A percentile compares a stretch with the other conserved stretches of the same genome.
Evolutionary conservation across 805 yeast species (phyloP).

Genomic region (Komagataella phaffii): DNA sequence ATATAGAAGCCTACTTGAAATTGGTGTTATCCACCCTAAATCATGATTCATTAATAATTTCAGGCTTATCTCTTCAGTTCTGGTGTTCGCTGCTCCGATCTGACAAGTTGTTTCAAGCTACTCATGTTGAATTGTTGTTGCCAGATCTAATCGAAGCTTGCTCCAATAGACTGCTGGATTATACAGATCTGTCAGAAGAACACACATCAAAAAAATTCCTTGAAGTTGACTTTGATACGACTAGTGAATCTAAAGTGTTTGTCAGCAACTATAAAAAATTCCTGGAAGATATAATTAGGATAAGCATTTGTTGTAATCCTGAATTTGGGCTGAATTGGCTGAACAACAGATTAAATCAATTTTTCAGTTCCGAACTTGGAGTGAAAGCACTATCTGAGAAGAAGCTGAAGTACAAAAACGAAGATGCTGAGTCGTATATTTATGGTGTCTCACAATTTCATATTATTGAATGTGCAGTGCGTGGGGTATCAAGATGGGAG

Average conservation of each 20-base stretch:
- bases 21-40: slow-evolving; percentile 70
- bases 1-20: slow-evolving; percentile 52
- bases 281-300: slow-evolving; percentile 82
- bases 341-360: slow-evolving; percentile 54
- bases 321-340: slow-evolving; percentile 75
- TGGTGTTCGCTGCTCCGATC: slow-evolving; percentile 87
- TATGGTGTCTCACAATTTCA: slow-evolving; percentile 73
- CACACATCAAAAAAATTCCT: slow-evolving; percentile 51
- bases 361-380: slow-evolving; percentile 63
- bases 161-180: slow-evolving; percentile 67
- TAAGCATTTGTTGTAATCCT: slow-evolving; percentile 77
- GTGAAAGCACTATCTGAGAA: slow-evolving; percentile 43
- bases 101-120: slow-evolving; percentile 53
- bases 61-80: slow-evolving; percentile 82
- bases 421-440: slow-evolving; percentile 51
- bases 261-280: slow-evolving; percentile 69
- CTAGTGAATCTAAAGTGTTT: slow-evolving; percentile 66
- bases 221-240: slow-evolving; percentile 80
- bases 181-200: slow-evolving; percentile 52
- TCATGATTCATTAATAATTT: slow-evolving; percentile 78
- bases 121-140: slow-evolving; percentile 39
- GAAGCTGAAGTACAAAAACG: slow-evolving; percentile 40
- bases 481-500: slow-evolving; percentile 93
- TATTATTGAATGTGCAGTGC: slow-evolving; percentile 76
- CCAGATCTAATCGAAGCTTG: slow-evolving; percentile 64